Percentiles rank a stretch among this genome's conserved stretches.
phyloP scores from a whole-genome alignment of 2,329 filamentous ascomycete species.

The Phaeoacremonium minimum region DNA sequence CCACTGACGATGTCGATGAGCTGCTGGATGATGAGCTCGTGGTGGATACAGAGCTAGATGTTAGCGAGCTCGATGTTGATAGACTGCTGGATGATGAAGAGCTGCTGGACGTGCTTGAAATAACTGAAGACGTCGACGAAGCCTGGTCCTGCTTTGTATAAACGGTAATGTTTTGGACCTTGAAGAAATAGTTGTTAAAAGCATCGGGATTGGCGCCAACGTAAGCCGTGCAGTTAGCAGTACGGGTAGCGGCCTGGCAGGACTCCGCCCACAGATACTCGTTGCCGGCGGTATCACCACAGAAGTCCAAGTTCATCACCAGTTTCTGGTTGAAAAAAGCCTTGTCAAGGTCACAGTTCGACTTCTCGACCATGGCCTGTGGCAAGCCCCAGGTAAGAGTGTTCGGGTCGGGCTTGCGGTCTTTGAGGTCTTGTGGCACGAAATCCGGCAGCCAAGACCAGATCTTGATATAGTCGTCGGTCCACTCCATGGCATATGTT shows the following conservation, averaged over 20 bases:
- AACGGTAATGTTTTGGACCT: constrained; percentile 36
- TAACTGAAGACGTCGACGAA: constrained; percentile 1
- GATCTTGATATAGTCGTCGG: constrained; percentile 5
- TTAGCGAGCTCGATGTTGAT: constrained; percentile 58
- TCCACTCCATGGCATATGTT: constrained; percentile 4
- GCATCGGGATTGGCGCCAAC: constrained; percentile 28
- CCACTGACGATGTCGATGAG: background rate
- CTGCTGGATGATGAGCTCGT: background rate
- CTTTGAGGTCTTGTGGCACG: constrained; percentile 8
- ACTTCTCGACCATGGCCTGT: constrained; percentile 52
- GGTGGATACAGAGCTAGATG: background rate
- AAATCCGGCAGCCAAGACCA: constrained; percentile 3
- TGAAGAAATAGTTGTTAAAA: constrained; percentile 33
- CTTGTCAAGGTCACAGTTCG: constrained; percentile 56
- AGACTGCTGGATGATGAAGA: constrained; percentile 4
- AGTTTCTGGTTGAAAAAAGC: constrained; percentile 66
- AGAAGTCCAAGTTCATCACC: constrained; percentile 71
- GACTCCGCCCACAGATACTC: constrained; percentile 17
- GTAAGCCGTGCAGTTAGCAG: constrained; percentile 27
- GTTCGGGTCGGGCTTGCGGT: constrained; percentile 51
- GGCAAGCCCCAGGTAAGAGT: constrained; percentile 57
- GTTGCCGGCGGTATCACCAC: constrained; percentile 62
- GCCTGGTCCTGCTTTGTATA: constrained; percentile 17
- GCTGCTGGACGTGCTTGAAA: constrained; percentile 3
- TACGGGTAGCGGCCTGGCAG: constrained; percentile 18